Percentiles rank a stretch among this genome's conserved stretches.
Evolutionary conservation across 805 yeast species (phyloP).

Genomic region (Groenewaldozyma salmanticensis): DNA sequence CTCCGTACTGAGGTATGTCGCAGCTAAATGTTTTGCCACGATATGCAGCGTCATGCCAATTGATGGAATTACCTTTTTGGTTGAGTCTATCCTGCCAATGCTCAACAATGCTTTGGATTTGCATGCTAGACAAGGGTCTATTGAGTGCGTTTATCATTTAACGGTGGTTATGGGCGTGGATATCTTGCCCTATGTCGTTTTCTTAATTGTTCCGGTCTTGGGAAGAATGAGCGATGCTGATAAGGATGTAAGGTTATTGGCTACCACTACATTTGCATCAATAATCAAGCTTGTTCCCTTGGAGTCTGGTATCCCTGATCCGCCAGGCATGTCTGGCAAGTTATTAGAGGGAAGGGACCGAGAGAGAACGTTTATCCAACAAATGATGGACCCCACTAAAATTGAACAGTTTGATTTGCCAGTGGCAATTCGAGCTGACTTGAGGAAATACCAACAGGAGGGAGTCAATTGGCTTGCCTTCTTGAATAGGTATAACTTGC

Average conservation of each 20-base stretch:
- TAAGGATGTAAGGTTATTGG: slow-evolving; percentile 74
- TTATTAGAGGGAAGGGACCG: slow-evolving; percentile 81
- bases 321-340: slow-evolving; percentile 78
- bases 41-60: slow-evolving; percentile 63
- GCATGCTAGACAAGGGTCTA: slow-evolving; percentile 81
- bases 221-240: slow-evolving; percentile 98
- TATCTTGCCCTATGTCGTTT: slow-evolving; percentile 89
- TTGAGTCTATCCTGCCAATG: slow-evolving; percentile 71
- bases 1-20: slow-evolving; percentile 80
- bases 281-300: slow-evolving; percentile 91
- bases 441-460: slow-evolving; percentile 93
- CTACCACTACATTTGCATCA: slow-evolving; percentile 94
- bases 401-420: slow-evolving; percentile 83
- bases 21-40: slow-evolving; percentile 81
- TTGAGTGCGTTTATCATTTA: slow-evolving; percentile 82
- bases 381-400: slow-evolving; percentile 95
- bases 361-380: slow-evolving; percentile 89
- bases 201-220: slow-evolving; percentile 87
- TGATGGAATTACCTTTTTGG: slow-evolving; percentile 64
- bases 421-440: slow-evolving; percentile 81
- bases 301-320: slow-evolving; percentile 96
- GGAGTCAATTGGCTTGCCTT: slow-evolving; percentile 98
- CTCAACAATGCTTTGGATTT: slow-evolving; percentile 64
- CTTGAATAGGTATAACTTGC: slow-evolving; percentile 85
- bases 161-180: slow-evolving; percentile 77